A percentile compares a stretch with the other conserved stretches of the same genome.
Conservation (phyloP, 768 basidiomycete species). For the Mycena haematopus region DNA sequence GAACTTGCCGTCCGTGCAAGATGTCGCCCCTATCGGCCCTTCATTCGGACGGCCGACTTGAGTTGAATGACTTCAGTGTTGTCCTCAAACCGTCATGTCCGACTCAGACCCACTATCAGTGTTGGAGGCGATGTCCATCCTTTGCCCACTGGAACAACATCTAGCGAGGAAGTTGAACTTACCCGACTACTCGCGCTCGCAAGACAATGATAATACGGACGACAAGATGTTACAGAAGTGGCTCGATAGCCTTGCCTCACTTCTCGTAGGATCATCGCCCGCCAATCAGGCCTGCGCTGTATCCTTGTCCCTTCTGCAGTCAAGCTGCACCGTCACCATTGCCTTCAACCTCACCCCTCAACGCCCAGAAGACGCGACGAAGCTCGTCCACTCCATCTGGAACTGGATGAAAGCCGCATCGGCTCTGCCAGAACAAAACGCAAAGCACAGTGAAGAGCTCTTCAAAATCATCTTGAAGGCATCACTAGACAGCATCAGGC, state of each 20-base stretch:
- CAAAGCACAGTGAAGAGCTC: slow-evolving; percentile 13
- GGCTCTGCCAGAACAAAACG: slow-evolving; percentile 13
- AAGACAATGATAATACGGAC: background rate
- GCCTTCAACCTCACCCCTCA: slow-evolving; percentile 3
- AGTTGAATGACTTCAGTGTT: too few species aligned
- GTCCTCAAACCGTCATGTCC: too few species aligned
- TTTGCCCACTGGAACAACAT: slow-evolving; percentile 13
- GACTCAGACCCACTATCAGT: slow-evolving; percentile 8
- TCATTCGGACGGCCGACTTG: too few species aligned
- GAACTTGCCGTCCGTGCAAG: too few species aligned
- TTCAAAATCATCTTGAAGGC: slow-evolving; percentile 17
- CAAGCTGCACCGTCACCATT: slow-evolving; percentile 10
- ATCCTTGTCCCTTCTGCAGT: slow-evolving; percentile 15
- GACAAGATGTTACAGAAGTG: slow-evolving; percentile 8
- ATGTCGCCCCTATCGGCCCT: too few species aligned
- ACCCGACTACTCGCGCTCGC: slow-evolving; percentile 7
- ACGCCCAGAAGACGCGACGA: slow-evolving; percentile 4
- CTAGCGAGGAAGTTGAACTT: slow-evolving; percentile 1
- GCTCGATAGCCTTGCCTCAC: slow-evolving; percentile 17
- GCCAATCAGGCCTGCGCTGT: slow-evolving; percentile 14
- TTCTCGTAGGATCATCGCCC: slow-evolving; percentile 10
- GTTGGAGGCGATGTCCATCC: slow-evolving; percentile 19
- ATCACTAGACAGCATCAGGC: slow-evolving; percentile 11
- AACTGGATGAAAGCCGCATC: slow-evolving; percentile 21
- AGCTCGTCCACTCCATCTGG: slow-evolving; percentile 17